Percentiles rank a stretch among this genome's conserved stretches.
Evolutionary conservation across 306 rosid species (phyloP).

Genomic region (Vigna mungo): DNA sequence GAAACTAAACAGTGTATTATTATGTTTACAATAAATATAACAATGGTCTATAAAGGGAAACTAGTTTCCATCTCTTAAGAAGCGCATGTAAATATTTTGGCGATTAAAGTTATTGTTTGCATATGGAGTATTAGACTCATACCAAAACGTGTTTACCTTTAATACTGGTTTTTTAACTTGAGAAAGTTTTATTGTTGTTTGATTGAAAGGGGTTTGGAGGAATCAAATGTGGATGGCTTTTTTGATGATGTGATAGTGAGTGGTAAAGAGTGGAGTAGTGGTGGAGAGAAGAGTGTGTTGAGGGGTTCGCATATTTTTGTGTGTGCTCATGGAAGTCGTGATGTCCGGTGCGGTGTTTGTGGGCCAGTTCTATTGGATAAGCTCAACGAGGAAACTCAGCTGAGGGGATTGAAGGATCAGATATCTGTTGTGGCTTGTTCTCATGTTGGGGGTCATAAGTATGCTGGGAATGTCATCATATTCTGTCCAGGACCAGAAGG

Average conservation of each 20-base stretch:
- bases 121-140: background rate
- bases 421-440: constrained; percentile 72
- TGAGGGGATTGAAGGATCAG: constrained; percentile 66
- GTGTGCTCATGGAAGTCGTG: constrained; percentile 94
- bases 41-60: background rate
- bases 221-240: constrained; percentile 71
- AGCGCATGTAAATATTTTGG: background rate
- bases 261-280: constrained; percentile 66
- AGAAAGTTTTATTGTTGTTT: background rate
- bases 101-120: background rate
- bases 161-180: background rate
- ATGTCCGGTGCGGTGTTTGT: constrained; percentile 92
- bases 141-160: background rate
- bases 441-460: constrained; percentile 87
- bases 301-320: constrained; percentile 83
- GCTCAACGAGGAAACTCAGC: constrained; percentile 63
- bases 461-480: constrained; percentile 85
- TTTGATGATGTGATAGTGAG: constrained; percentile 86
- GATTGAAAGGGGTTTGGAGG: constrained; percentile 72
- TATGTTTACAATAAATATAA: background rate
- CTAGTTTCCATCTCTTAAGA: background rate
- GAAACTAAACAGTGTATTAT: background rate
- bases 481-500: constrained; percentile 68
- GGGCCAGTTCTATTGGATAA: constrained; percentile 79
- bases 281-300: constrained; percentile 57